A percentile compares a stretch with the other conserved stretches of the same genome.
These are phyloP conservation scores for Flaveria floridana DNA, from an alignment of 140 eudicot species.

Conservation along the genomic window DNA sequence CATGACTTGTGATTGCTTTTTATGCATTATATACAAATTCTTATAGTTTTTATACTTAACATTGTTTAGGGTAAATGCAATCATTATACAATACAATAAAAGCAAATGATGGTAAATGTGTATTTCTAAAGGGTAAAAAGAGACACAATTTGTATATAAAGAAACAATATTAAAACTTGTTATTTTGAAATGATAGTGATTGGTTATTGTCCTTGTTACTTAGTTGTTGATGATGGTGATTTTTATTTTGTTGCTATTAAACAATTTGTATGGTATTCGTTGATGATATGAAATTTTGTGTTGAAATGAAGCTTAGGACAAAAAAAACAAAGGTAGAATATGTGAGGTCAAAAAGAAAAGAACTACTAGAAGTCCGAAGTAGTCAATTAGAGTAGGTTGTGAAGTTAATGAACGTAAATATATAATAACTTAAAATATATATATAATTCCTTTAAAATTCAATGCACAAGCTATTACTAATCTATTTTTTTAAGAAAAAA, in stretches of 20 bases:
- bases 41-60: too few relatives aligned
- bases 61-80: not conserved
- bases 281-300: not conserved
- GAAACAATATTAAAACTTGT: not conserved
- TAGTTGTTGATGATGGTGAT: constrained; percentile 33
- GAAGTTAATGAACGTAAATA: constrained; percentile 26
- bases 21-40: not conserved
- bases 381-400: constrained; percentile 28
- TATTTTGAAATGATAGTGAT: constrained; percentile 4
- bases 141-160: not conserved
- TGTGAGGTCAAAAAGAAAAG: constrained; percentile 22
- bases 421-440: not conserved
- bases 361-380: constrained; percentile 11
- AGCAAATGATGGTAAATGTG: not conserved
- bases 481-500: too few relatives aligned
- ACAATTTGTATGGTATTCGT: not conserved
- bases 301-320: constrained; percentile 24
- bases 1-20: not conserved
- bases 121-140: too few relatives aligned
- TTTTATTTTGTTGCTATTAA: constrained; percentile 15
- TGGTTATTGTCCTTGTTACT: constrained; percentile 13
- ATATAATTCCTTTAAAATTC: too few relatives aligned
- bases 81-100: not conserved
- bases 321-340: not conserved
- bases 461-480: not conserved